Percentiles rank a stretch among this genome's conserved stretches.
Conservation (phyloP, 2,329 filamentous ascomycete genomes). For the Colletotrichum chlorophyti region DNA sequence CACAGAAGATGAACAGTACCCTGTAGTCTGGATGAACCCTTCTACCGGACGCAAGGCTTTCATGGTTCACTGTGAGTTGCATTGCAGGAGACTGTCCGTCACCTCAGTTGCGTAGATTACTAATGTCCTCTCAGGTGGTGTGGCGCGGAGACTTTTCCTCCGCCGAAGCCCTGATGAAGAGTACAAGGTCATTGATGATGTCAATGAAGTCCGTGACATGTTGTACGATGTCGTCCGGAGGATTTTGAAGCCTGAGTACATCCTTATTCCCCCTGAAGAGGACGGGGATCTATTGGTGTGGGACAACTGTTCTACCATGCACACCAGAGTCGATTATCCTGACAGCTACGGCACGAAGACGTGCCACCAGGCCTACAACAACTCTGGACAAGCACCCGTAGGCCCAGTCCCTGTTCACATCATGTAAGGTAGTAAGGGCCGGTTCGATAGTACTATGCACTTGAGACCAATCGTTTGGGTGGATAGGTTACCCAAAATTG, state of each 20-base stretch:
- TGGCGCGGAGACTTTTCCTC: constrained; percentile 46
- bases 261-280: constrained; percentile 45
- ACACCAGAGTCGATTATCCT: constrained; percentile 51
- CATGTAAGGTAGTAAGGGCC: too few species aligned
- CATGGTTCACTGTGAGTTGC: too few species aligned
- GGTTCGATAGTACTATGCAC: too few species aligned
- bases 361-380: constrained; percentile 7
- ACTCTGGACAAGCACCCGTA: not conserved
- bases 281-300: constrained; percentile 53
- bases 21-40: constrained; percentile 55
- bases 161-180: constrained; percentile 40
- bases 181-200: constrained; percentile 44
- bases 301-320: constrained; percentile 50
- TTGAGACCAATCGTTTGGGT: too few species aligned
- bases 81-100: too few species aligned
- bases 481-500: too few species aligned
- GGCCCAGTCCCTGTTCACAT: not conserved
- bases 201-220: constrained; percentile 43
- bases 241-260: constrained; percentile 49
- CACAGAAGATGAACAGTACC: constrained; percentile 38
- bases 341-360: constrained; percentile 1
- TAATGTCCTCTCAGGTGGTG: constrained; percentile 49
- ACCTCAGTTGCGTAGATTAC: too few species aligned
- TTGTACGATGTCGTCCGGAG: constrained; percentile 45
- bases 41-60: constrained; percentile 47